These are phyloP conservation scores for Starmerella stellata DNA, from an alignment of 805 yeast species.

Conservation along the genomic window DNA sequence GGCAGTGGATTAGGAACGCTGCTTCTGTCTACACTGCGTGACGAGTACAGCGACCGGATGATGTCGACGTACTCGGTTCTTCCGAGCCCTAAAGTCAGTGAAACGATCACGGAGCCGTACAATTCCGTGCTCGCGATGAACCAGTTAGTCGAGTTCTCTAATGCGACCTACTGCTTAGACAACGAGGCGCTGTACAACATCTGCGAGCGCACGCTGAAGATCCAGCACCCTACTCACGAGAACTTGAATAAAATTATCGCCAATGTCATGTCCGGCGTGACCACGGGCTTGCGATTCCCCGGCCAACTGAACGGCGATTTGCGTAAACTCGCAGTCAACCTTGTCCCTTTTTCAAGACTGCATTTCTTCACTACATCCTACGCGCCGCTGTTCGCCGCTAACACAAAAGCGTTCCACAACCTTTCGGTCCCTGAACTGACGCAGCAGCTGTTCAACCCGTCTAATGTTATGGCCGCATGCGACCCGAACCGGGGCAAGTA, in stretches of 20 bases:
- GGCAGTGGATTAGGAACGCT: constrained; percentile 96
- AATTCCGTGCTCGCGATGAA: constrained; percentile 85
- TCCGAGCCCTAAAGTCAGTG: constrained; percentile 82
- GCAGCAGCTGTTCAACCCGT: constrained; percentile 84
- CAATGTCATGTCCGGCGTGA: constrained; percentile 87
- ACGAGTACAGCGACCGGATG: constrained; percentile 91
- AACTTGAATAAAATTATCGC: constrained; percentile 76
- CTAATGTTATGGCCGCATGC: constrained; percentile 91
- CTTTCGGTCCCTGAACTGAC: constrained; percentile 83
- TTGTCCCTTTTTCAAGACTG: constrained; percentile 90
- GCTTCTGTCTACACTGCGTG: constrained; percentile 68
- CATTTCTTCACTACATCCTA: constrained; percentile 93
- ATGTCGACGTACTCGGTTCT: constrained; percentile 92
- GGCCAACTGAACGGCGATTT: constrained; percentile 89
- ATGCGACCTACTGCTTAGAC: constrained; percentile 89
- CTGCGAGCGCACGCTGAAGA: constrained; percentile 68
- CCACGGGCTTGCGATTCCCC: constrained; percentile 86
- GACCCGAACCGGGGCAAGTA: constrained; percentile 87
- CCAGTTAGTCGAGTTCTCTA: constrained; percentile 79
- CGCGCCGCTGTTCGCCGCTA: constrained; percentile 75
- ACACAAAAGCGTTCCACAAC: constrained; percentile 68
- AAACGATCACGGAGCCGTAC: constrained; percentile 89
- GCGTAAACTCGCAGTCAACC: constrained; percentile 81
- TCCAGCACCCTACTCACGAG: constrained; percentile 57
- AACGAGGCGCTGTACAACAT: constrained; percentile 86